Percentiles rank a stretch among this genome's conserved stretches.
Conservation (phyloP, 169 alveolate species). For the Plasmodium inui region DNA sequence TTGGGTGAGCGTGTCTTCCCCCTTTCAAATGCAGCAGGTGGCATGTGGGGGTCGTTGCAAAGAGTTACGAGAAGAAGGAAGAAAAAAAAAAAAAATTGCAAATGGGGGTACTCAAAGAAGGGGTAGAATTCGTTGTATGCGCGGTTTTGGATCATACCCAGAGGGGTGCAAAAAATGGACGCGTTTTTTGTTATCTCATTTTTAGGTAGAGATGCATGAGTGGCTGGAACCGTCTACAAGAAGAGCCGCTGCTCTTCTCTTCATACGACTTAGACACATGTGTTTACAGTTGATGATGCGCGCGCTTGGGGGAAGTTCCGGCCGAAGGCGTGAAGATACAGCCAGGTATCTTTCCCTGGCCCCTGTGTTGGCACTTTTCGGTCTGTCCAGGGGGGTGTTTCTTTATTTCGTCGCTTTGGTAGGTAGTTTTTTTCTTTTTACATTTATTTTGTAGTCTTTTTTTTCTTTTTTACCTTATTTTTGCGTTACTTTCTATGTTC, state of each 20-base stretch:
- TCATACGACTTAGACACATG: constrained; percentile 7
- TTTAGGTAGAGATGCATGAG: background rate
- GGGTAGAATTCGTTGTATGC: background rate
- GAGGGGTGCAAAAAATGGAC: background rate
- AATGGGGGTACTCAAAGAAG: background rate
- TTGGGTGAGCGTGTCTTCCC: background rate
- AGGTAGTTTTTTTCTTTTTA: background rate
- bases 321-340: background rate
- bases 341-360: background rate
- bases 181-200: background rate
- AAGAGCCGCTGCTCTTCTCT: background rate
- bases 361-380: background rate
- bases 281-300: background rate
- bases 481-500: background rate
- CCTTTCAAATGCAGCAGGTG: background rate
- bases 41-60: background rate
- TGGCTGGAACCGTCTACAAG: background rate
- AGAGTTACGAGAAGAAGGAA: background rate
- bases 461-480: background rate
- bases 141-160: background rate
- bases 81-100: background rate
- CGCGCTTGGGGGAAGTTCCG: background rate
- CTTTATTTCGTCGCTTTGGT: background rate
- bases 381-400: background rate
- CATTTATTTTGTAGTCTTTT: background rate